These are phyloP conservation scores for Fusarium sp. DNA, from an alignment of 2,329 filamentous ascomycete species.

Conservation along the genomic window DNA sequence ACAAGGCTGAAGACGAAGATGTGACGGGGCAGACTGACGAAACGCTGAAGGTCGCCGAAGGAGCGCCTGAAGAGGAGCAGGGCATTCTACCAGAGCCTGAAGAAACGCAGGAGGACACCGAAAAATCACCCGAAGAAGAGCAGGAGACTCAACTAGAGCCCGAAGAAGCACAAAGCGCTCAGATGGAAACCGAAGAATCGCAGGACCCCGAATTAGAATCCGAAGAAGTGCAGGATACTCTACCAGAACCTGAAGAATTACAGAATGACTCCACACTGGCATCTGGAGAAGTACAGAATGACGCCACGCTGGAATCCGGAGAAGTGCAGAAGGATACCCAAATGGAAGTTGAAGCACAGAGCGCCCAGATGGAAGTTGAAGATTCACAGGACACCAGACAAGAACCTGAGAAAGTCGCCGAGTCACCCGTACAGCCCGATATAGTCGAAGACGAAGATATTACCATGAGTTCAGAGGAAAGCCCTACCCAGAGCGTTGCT, in stretches of 20 bases:
- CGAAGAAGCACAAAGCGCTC: neutral
- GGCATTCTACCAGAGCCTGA: neutral
- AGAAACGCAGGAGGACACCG: neutral
- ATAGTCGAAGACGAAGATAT: neutral
- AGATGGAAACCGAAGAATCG: neutral
- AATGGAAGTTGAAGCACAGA: neutral
- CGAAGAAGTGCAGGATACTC: neutral
- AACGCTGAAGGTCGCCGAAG: neutral
- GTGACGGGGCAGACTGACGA: neutral
- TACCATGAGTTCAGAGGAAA: neutral
- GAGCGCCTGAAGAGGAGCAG: neutral
- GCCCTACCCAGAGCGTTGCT: neutral
- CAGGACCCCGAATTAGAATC: neutral
- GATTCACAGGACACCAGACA: neutral
- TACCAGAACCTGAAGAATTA: neutral
- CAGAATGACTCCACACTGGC: neutral
- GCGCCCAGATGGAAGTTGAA: neutral
- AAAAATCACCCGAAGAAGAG: neutral
- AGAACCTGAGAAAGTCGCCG: neutral
- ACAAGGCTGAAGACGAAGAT: neutral
- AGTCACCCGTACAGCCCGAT: neutral
- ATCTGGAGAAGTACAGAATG: neutral
- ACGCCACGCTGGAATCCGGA: too few relatives aligned
- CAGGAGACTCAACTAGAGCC: neutral
- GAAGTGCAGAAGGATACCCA: neutral